These are phyloP conservation scores for Podaxis sp. DNA, from an alignment of 768 basidiomycete genomes.

Conservation along the genomic window DNA sequence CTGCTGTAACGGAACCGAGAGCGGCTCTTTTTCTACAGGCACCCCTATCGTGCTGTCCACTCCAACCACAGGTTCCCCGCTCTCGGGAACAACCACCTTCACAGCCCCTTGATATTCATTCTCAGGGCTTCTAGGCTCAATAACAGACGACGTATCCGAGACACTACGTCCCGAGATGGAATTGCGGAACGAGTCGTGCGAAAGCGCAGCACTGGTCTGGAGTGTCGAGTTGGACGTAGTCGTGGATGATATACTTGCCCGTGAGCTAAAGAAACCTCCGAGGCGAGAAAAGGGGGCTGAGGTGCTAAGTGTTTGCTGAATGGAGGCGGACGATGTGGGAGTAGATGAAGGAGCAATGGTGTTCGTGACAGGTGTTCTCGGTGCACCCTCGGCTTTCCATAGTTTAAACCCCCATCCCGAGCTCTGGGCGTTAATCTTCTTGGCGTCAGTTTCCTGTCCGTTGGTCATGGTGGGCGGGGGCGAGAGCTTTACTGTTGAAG, in stretches of 20 bases:
- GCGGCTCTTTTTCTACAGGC: neutral
- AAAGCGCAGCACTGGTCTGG: constrained; percentile 26
- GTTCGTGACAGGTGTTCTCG: constrained; percentile 27
- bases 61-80: neutral
- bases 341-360: constrained; percentile 27
- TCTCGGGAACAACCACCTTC: constrained; percentile 2
- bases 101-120: constrained; percentile 31
- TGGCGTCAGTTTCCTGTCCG: constrained; percentile 35
- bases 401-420: constrained; percentile 71
- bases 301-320: constrained; percentile 21
- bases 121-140: constrained; percentile 59
- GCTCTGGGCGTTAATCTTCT: constrained; percentile 28
- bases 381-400: constrained; percentile 40
- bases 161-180: constrained; percentile 44
- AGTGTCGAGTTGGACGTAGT: constrained; percentile 19
- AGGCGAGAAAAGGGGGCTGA: constrained; percentile 55
- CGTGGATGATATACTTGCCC: constrained; percentile 53
- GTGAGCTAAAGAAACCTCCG: constrained; percentile 67
- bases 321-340: constrained; percentile 19
- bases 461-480: constrained; percentile 39
- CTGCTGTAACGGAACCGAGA: neutral
- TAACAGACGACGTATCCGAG: constrained; percentile 59
- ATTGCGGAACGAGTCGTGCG: constrained; percentile 27
- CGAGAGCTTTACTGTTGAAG: constrained; percentile 37
- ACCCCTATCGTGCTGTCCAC: neutral